phyloP scores from a whole-genome alignment of 176 grass and related monocot genomes.

The Eragrostis curvula region DNA sequence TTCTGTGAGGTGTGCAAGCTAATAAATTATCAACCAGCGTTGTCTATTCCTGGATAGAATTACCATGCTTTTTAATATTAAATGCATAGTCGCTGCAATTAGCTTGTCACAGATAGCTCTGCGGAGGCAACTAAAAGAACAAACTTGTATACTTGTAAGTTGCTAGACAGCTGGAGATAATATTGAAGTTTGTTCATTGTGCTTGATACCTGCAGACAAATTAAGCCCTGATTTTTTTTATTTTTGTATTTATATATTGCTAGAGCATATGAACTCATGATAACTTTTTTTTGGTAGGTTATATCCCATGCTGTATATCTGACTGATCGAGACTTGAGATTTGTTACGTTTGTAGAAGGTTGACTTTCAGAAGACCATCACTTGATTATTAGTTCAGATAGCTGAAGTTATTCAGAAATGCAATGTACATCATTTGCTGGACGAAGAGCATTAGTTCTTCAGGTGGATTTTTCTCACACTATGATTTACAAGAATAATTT shows the following conservation, averaged over 20 bases:
- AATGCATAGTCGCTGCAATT: background rate
- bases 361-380: background rate
- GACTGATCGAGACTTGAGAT: background rate
- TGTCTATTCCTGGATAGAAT: background rate
- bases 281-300: slow-evolving; percentile 41
- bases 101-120: background rate
- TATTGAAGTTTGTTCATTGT: slow-evolving; percentile 7
- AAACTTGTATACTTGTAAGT: slow-evolving; percentile 15
- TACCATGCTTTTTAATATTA: background rate
- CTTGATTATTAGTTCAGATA: slow-evolving; percentile 20
- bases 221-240: background rate
- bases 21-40: background rate
- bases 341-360: background rate
- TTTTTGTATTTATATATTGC: background rate
- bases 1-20: background rate
- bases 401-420: slow-evolving; percentile 14
- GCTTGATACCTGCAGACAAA: background rate
- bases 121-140: background rate
- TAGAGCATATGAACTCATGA: slow-evolving; percentile 2
- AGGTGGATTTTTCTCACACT: background rate
- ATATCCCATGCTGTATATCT: background rate
- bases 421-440: background rate
- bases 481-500: slow-evolving; percentile 14
- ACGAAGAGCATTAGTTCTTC: background rate
- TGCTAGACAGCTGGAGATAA: slow-evolving; percentile 1